Conservation (phyloP, 2,329 filamentous ascomycete genomes). For the Cercospora citrullina region DNA sequence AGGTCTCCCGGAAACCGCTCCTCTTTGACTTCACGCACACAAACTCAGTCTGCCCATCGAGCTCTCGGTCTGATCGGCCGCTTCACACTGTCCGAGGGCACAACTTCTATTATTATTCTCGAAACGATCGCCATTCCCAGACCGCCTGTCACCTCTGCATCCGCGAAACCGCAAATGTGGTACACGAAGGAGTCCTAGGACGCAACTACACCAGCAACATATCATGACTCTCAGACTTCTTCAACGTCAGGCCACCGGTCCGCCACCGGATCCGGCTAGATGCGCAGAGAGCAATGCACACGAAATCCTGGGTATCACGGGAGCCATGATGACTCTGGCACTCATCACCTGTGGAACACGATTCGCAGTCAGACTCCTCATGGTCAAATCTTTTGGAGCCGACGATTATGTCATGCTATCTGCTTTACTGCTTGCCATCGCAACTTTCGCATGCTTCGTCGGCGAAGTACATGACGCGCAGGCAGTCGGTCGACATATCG, state of each 20-base stretch:
- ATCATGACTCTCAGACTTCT: slow-evolving; percentile 8
- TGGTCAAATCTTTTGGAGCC: slow-evolving; percentile 51
- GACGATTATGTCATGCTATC: slow-evolving; percentile 53
- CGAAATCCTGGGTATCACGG: slow-evolving; percentile 30
- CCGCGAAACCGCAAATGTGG: neutral
- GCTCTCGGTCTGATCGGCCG: neutral
- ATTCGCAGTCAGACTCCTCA: slow-evolving; percentile 44
- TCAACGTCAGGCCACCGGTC: slow-evolving; percentile 7
- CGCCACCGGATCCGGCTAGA: slow-evolving; percentile 25
- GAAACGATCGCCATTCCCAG: neutral
- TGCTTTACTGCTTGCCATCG: slow-evolving; percentile 42
- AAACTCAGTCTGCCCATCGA: neutral
- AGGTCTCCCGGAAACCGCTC: neutral
- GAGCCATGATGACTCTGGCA: slow-evolving; percentile 26
- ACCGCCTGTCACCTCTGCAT: neutral
- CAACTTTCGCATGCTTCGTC: slow-evolving; percentile 46
- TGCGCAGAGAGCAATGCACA: slow-evolving; percentile 30
- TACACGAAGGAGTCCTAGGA: neutral
- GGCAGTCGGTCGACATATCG: slow-evolving; percentile 1
- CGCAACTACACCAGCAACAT: neutral
- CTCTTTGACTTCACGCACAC: slow-evolving; percentile 1
- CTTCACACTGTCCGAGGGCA: neutral
- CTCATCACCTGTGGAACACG: slow-evolving; percentile 28
- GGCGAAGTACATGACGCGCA: slow-evolving; percentile 45
- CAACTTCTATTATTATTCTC: neutral